These are phyloP conservation scores for Kentomonas sorsogonicus DNA, from an alignment of 208 protist genomes.

Conservation along the genomic window DNA sequence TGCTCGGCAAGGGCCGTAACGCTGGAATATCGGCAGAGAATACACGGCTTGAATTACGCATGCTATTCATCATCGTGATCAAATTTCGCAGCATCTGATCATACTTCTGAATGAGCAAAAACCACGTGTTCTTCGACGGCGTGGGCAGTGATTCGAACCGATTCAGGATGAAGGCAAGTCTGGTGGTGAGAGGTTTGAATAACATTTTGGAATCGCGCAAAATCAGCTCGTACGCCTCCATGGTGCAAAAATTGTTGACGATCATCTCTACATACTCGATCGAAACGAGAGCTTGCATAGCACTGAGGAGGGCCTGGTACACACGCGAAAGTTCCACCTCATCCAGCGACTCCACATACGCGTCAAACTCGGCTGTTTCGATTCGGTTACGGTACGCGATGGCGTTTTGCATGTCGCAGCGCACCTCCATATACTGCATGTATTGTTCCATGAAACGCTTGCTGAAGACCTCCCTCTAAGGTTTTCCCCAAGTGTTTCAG, in stretches of 20 bases:
- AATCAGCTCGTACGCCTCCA: slow-evolving; percentile 60
- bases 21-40: slow-evolving; percentile 46
- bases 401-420: slow-evolving; percentile 25
- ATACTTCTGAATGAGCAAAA: slow-evolving; percentile 33
- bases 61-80: slow-evolving; percentile 43
- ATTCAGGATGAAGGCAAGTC: slow-evolving; percentile 54
- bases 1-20: slow-evolving; percentile 44
- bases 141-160: slow-evolving; percentile 50
- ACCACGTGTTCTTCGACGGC: slow-evolving; percentile 39
- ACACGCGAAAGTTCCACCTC: slow-evolving; percentile 23
- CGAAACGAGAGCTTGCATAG: slow-evolving; percentile 26
- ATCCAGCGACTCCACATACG: slow-evolving; percentile 40
- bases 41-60: slow-evolving; percentile 37
- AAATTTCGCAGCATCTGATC: slow-evolving; percentile 22
- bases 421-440: slow-evolving; percentile 49
- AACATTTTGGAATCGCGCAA: slow-evolving; percentile 56
- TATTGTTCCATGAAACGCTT: slow-evolving; percentile 67
- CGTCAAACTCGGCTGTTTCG: slow-evolving; percentile 46
- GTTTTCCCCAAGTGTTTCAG: slow-evolving; percentile 56
- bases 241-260: slow-evolving; percentile 73
- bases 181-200: slow-evolving; percentile 57
- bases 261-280: slow-evolving; percentile 48
- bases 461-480: slow-evolving; percentile 32
- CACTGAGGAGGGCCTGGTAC: slow-evolving; percentile 33
- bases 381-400: slow-evolving; percentile 34